Evolutionary conservation across 2,329 filamentous ascomycete genomes (phyloP).

Genomic region (Aureobasidium sp.): DNA sequence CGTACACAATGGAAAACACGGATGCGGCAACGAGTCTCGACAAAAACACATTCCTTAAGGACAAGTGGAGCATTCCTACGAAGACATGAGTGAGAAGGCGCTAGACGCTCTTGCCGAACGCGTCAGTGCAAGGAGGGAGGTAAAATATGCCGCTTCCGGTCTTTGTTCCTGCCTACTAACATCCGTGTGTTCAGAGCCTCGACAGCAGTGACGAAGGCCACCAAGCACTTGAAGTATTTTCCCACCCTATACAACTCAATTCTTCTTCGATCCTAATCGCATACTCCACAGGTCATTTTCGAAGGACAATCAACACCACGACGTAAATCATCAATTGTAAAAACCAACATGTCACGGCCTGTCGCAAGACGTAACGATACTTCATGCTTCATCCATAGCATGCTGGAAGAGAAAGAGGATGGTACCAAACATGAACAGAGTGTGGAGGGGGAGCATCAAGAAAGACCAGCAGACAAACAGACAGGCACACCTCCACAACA

Average conservation of each 20-base stretch:
- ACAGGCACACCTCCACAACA: slow-evolving; percentile 28
- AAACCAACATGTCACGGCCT: slow-evolving; percentile 30
- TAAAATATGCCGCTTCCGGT: background rate
- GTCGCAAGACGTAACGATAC: slow-evolving; percentile 38
- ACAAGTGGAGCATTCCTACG: background rate
- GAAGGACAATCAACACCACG: slow-evolving; percentile 46
- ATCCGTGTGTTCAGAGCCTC: slow-evolving; percentile 3
- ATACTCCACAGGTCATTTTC: slow-evolving; percentile 47
- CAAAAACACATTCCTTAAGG: background rate
- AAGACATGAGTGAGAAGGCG: background rate
- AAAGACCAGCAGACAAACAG: slow-evolving; percentile 39
- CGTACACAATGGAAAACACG: background rate
- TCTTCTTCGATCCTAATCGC: background rate
- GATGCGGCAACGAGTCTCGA: background rate
- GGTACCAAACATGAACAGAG: slow-evolving; percentile 20
- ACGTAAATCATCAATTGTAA: slow-evolving; percentile 54
- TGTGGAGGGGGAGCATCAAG: slow-evolving; percentile 26
- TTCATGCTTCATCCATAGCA: slow-evolving; percentile 55
- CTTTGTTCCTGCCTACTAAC: background rate
- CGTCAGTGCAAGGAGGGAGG: background rate
- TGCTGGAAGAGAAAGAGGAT: slow-evolving; percentile 44
- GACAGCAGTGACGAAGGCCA: slow-evolving; percentile 32
- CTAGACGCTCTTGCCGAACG: slow-evolving; percentile 1
- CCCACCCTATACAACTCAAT: background rate
- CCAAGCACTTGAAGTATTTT: slow-evolving; percentile 35